Evolutionary conservation across 176 grass and related monocot species (phyloP).

Genomic region (Bromus sterilis): DNA sequence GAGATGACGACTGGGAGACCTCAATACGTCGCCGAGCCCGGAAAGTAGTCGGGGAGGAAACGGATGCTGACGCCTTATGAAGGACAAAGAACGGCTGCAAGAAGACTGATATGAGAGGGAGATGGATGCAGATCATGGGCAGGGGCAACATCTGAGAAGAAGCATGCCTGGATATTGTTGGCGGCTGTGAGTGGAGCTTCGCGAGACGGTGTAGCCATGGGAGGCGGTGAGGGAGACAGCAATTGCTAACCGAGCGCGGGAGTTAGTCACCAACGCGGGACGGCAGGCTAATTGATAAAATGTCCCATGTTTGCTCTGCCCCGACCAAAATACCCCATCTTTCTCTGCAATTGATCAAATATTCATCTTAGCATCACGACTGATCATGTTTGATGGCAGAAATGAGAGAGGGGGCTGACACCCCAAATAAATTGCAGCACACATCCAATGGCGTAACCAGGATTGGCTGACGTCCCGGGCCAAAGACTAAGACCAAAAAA

Average conservation of each 20-base stretch:
- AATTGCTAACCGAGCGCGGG: neutral
- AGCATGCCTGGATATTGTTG: slow-evolving; percentile 26
- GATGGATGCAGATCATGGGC: neutral
- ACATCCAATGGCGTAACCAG: too few species aligned
- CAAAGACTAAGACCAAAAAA: too few species aligned
- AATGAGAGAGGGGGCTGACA: too few species aligned
- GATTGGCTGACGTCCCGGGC: too few species aligned
- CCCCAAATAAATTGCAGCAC: too few species aligned
- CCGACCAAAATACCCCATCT: too few species aligned
- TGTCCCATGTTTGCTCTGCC: too few species aligned
- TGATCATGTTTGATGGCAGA: too few species aligned
- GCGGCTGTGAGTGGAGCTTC: slow-evolving; percentile 20
- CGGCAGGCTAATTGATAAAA: neutral
- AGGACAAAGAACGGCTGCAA: slow-evolving; percentile 76
- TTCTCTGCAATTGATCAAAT: too few species aligned
- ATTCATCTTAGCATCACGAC: too few species aligned
- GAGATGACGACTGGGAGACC: slow-evolving; percentile 16
- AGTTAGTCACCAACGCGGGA: neutral
- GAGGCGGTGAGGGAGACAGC: neutral
- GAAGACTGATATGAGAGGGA: neutral
- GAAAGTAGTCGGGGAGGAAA: neutral
- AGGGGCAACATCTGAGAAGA: neutral
- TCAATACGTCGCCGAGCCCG: slow-evolving; percentile 7
- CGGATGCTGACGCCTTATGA: slow-evolving; percentile 27
- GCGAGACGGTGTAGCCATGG: neutral